These are phyloP conservation scores for Plantago major DNA, from an alignment of 257 asterid genomes.

Conservation along the genomic window DNA sequence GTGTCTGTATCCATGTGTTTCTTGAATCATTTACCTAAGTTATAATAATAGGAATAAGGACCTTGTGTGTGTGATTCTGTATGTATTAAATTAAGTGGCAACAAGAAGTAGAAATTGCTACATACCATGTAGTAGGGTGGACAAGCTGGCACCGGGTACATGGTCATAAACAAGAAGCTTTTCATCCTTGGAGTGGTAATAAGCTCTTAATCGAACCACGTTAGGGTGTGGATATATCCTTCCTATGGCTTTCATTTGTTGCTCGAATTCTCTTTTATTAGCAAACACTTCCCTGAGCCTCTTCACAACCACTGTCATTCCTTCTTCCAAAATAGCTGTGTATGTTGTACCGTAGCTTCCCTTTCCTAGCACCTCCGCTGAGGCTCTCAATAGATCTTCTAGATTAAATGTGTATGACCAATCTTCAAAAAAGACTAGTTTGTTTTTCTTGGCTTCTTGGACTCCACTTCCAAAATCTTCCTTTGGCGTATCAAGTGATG, in stretches of 20 bases:
- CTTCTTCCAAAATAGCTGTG: slow-evolving; percentile 62
- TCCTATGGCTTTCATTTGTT: slow-evolving; percentile 56
- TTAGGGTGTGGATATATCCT: slow-evolving; percentile 44
- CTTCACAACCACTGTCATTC: slow-evolving; percentile 56
- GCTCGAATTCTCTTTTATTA: slow-evolving; percentile 62
- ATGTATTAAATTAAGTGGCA: too few species aligned
- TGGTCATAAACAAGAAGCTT: slow-evolving; percentile 54
- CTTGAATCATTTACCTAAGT: too few species aligned
- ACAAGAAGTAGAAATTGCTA: too few species aligned
- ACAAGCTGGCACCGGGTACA: slow-evolving; percentile 52
- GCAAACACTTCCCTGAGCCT: slow-evolving; percentile 52
- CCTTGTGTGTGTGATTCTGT: too few species aligned
- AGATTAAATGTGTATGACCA: slow-evolving; percentile 49
- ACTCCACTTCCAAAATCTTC: slow-evolving; percentile 61
- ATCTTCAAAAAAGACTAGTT: slow-evolving; percentile 48
- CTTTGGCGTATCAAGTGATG: slow-evolving; percentile 30
- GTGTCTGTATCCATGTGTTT: too few species aligned
- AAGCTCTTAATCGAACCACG: slow-evolving; percentile 53
- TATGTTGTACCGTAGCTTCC: slow-evolving; percentile 71
- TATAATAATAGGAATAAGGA: too few species aligned
- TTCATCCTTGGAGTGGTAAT: slow-evolving; percentile 69
- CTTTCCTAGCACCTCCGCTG: slow-evolving; percentile 76
- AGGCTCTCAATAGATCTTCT: slow-evolving; percentile 71
- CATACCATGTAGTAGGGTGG: slow-evolving; percentile 54
- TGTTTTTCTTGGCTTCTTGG: slow-evolving; percentile 63